phyloP scores from a whole-genome alignment of 1,139 yeast genomes.

The Debaryomyces fabryi region DNA sequence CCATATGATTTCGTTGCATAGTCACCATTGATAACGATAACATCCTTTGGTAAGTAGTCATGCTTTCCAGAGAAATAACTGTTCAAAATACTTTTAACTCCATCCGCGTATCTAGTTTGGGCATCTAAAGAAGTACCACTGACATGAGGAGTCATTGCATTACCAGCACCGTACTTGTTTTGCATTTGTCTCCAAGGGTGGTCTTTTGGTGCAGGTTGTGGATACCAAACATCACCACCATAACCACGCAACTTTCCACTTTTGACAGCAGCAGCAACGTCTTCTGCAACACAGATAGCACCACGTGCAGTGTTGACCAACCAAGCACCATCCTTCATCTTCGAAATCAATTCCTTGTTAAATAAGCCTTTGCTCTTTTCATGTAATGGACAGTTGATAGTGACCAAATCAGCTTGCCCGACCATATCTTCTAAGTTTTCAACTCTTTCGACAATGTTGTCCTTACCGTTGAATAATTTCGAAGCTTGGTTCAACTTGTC shows the following conservation, averaged over 20 bases:
- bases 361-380: slow-evolving; percentile 68
- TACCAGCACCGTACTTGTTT: slow-evolving; percentile 70
- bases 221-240: slow-evolving; percentile 85
- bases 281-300: slow-evolving; percentile 72
- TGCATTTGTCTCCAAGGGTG: slow-evolving; percentile 79
- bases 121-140: slow-evolving; percentile 83
- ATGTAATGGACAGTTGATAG: slow-evolving; percentile 79
- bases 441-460: slow-evolving; percentile 57
- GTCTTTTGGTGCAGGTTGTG: slow-evolving; percentile 75
- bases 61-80: slow-evolving; percentile 62
- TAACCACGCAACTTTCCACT: slow-evolving; percentile 75
- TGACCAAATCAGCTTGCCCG: slow-evolving; percentile 68
- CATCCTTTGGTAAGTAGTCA: slow-evolving; percentile 73
- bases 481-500: slow-evolving; percentile 50
- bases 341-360: slow-evolving; percentile 65
- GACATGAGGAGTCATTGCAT: slow-evolving; percentile 85
- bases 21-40: slow-evolving; percentile 71
- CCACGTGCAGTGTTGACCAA: slow-evolving; percentile 86
- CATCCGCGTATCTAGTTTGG: slow-evolving; percentile 71
- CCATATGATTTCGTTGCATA: slow-evolving; percentile 79
- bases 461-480: slow-evolving; percentile 40
- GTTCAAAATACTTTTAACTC: slow-evolving; percentile 65
- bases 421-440: slow-evolving; percentile 69
- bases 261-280: slow-evolving; percentile 72
- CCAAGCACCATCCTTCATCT: slow-evolving; percentile 78